Evolutionary conservation across 352 stramenopile genomes (phyloP).

Genomic region (Phytophthora fragariae): DNA sequence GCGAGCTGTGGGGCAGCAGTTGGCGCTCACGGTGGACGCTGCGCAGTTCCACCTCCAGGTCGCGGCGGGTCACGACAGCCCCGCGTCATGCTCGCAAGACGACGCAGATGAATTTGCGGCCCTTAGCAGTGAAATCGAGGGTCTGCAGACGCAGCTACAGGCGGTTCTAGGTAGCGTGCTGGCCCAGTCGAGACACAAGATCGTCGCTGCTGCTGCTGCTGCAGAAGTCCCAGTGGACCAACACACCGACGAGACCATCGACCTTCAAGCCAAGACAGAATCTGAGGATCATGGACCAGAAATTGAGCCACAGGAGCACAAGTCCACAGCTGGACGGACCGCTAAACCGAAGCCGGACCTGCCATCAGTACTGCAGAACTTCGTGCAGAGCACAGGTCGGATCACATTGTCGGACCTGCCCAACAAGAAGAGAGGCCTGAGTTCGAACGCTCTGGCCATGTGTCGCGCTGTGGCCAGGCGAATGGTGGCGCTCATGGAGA

Average conservation of each 20-base stretch:
- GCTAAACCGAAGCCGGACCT: neutral
- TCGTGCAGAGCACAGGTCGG: too few species aligned
- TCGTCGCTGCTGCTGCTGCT: neutral
- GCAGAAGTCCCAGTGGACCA: neutral
- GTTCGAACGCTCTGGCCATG: too few species aligned
- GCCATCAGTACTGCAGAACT: too few species aligned
- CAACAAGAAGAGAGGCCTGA: too few species aligned
- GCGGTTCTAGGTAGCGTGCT: neutral
- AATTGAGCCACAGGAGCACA: neutral
- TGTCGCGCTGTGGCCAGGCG: neutral
- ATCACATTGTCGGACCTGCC: too few species aligned
- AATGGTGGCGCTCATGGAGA: neutral
- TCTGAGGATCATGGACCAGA: neutral
- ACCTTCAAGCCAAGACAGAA: neutral
- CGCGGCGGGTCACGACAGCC: too few species aligned
- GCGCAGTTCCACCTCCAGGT: too few species aligned
- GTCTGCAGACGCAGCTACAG: neutral
- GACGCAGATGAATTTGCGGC: neutral
- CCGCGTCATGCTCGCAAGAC: neutral
- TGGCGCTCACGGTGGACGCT: too few species aligned
- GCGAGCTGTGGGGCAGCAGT: too few species aligned
- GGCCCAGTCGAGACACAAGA: neutral
- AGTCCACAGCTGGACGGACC: neutral
- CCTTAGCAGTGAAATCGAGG: neutral
- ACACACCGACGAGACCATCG: neutral